Percentiles rank a stretch among this genome's conserved stretches.
These are phyloP conservation scores for Candida maesae DNA, from an alignment of 805 yeast genomes.

Conservation along the genomic window DNA sequence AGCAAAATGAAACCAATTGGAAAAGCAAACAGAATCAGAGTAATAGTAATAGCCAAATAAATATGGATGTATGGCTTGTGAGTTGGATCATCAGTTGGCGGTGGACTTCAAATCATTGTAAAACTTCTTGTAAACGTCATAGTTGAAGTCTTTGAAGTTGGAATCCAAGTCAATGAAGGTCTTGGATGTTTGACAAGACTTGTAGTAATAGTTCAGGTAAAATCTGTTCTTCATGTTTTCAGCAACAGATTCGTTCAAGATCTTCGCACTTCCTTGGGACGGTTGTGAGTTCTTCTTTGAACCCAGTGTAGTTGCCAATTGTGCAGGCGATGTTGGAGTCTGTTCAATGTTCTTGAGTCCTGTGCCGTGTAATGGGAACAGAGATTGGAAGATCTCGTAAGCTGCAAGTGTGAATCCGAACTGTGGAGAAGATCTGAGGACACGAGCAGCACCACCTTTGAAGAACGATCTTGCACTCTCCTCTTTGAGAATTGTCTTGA, in stretches of 20 bases:
- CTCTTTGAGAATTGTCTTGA: conserved; percentile 64
- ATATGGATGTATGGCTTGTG: no score
- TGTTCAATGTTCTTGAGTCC: conserved; percentile 23
- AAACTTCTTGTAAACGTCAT: conserved; percentile 41
- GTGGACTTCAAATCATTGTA: conserved; percentile 27
- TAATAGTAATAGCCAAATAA: no score
- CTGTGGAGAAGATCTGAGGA: conserved; percentile 93
- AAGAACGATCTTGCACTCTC: conserved; percentile 86
- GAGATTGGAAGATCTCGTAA: conserved; percentile 80
- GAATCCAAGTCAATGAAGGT: conserved; percentile 60
- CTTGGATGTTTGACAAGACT: conserved; percentile 57
- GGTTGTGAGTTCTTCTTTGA: conserved; percentile 4
- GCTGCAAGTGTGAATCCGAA: conserved; percentile 98
- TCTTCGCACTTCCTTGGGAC: conserved; percentile 16
- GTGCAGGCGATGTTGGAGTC: conserved; percentile 20
- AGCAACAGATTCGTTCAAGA: conserved; percentile 12
- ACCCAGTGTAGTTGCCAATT: conserved; percentile 10
- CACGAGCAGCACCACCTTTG: conserved; percentile 96
- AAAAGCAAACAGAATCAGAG: no score
- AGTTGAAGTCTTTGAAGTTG: conserved; percentile 54
- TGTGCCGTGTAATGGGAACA: conserved; percentile 56
- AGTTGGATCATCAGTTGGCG: no score
- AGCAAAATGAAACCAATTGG: no score
- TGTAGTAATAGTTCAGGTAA: conserved; percentile 43
- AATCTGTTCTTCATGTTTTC: conserved; percentile 22